Conservation (phyloP, 2,329 filamentous ascomycete species). For the Exophiala sideris region DNA sequence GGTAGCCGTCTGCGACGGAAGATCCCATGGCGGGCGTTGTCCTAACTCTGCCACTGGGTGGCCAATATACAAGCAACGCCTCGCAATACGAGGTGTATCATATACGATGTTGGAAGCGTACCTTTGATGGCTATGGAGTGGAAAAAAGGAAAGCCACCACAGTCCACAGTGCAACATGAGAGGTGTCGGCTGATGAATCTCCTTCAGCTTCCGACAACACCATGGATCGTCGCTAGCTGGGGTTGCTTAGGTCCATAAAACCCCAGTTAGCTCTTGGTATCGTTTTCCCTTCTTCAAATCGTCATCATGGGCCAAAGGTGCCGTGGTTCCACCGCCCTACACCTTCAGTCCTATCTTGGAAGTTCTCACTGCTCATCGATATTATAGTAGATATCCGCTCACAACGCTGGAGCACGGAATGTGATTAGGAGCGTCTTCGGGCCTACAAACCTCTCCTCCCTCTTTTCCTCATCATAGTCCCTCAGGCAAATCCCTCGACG, state of each 20-base stretch:
- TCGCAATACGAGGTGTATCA: too few relatives aligned
- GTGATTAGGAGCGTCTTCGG: neutral
- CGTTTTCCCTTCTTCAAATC: neutral
- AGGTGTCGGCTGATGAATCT: neutral
- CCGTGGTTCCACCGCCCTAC: constrained; percentile 4
- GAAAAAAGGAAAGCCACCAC: neutral
- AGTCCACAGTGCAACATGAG: neutral
- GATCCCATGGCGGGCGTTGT: too few relatives aligned
- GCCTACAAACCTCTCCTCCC: too few relatives aligned
- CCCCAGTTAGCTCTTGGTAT: neutral
- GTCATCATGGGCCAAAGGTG: neutral
- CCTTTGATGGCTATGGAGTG: neutral
- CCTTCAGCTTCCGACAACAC: neutral
- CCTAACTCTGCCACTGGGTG: too few relatives aligned
- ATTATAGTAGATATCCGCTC: neutral
- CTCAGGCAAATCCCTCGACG: too few relatives aligned
- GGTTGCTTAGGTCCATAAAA: neutral
- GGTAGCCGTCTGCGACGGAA: too few relatives aligned
- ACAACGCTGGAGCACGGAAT: neutral
- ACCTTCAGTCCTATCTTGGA: constrained; percentile 1
- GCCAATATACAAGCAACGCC: too few relatives aligned
- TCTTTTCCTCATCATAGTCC: too few relatives aligned
- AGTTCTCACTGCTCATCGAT: constrained; percentile 1
- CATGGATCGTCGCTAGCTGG: neutral
- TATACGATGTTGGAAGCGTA: too few relatives aligned